Percentiles rank a stretch among this genome's conserved stretches.
Evolutionary conservation across 1,139 yeast species (phyloP).

Genomic region (Geotrichum phurueaensis): DNA sequence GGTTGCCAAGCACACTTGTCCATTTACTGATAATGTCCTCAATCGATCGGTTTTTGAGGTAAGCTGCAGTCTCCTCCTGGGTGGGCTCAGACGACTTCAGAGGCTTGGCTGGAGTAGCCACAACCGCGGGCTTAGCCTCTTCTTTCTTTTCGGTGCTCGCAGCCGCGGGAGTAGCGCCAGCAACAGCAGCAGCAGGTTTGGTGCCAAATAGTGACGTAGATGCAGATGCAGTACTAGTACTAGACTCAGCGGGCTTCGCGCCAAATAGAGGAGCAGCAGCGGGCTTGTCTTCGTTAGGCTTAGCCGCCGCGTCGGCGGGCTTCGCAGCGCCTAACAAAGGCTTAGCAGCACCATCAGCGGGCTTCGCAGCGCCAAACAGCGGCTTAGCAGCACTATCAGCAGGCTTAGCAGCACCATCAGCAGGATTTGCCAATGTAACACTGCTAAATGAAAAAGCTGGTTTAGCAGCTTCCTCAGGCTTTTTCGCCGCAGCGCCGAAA

Average conservation of each 20-base stretch:
- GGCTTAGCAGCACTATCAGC: slow-evolving; percentile 23
- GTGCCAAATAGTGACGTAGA: slow-evolving; percentile 36
- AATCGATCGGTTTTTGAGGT: slow-evolving; percentile 82
- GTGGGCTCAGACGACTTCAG: slow-evolving; percentile 30
- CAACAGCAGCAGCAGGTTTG: slow-evolving; percentile 14
- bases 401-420: slow-evolving; percentile 18
- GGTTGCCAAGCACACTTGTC: slow-evolving; percentile 76
- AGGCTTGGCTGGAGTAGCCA: slow-evolving; percentile 46
- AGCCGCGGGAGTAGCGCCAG: slow-evolving; percentile 11
- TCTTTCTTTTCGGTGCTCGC: slow-evolving; percentile 8
- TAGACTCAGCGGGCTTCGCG: slow-evolving; percentile 12
- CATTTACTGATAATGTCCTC: slow-evolving; percentile 91
- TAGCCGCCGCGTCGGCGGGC: slow-evolving; percentile 20
- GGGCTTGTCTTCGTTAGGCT: slow-evolving; percentile 23
- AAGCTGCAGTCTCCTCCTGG: slow-evolving; percentile 48
- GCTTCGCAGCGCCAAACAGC: slow-evolving; percentile 22
- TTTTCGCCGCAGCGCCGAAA: slow-evolving; percentile 5
- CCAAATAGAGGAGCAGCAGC: slow-evolving; percentile 22
- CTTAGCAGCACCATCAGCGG: slow-evolving; percentile 16
- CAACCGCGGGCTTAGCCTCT: slow-evolving; percentile 6
- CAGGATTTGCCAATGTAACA: background rate
- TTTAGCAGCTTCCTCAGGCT: slow-evolving; percentile 10
- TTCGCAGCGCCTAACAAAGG: background rate
- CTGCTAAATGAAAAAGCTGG: background rate
- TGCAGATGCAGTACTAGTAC: slow-evolving; percentile 21